Conservation (phyloP, 345 rosid genomes). For the Melaleuca quinquenervia region DNA sequence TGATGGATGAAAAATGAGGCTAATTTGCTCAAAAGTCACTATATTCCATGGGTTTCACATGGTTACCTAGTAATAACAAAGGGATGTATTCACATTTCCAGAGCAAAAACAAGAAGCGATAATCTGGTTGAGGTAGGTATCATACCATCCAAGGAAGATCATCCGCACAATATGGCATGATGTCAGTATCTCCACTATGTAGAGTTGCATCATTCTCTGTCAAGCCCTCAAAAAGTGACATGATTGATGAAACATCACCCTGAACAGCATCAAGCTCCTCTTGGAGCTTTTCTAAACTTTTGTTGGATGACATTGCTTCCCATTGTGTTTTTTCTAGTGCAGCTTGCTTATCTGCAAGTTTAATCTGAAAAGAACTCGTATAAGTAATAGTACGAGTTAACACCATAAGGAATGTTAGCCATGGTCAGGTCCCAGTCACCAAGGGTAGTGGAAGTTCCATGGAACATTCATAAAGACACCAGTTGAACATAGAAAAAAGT, state of each 20-base stretch:
- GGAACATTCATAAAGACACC: background rate
- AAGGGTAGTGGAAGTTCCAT: background rate
- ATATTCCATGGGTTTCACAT: background rate
- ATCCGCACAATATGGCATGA: slow-evolving; percentile 36
- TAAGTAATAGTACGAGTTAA: slow-evolving; percentile 1
- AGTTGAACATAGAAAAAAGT: background rate
- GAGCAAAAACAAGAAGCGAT: background rate
- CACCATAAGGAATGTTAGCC: background rate
- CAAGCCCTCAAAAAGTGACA: slow-evolving; percentile 51
- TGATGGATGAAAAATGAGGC: background rate
- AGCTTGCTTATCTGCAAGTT: slow-evolving; percentile 97
- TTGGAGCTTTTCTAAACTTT: slow-evolving; percentile 60
- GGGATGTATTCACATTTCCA: background rate
- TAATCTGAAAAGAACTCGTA: slow-evolving; percentile 32
- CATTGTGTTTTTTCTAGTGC: slow-evolving; percentile 83
- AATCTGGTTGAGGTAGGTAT: background rate
- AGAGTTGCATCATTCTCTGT: slow-evolving; percentile 22
- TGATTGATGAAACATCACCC: slow-evolving; percentile 53
- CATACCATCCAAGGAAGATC: slow-evolving; percentile 52
- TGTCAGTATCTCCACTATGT: slow-evolving; percentile 42
- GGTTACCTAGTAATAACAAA: background rate
- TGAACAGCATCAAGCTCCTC: slow-evolving; percentile 53
- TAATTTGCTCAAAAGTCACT: background rate
- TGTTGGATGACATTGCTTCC: slow-evolving; percentile 72
- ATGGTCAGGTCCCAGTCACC: background rate